Evolutionary conservation across 2,329 filamentous ascomycete genomes (phyloP).

Genomic region (Fusarium falciforme): DNA sequence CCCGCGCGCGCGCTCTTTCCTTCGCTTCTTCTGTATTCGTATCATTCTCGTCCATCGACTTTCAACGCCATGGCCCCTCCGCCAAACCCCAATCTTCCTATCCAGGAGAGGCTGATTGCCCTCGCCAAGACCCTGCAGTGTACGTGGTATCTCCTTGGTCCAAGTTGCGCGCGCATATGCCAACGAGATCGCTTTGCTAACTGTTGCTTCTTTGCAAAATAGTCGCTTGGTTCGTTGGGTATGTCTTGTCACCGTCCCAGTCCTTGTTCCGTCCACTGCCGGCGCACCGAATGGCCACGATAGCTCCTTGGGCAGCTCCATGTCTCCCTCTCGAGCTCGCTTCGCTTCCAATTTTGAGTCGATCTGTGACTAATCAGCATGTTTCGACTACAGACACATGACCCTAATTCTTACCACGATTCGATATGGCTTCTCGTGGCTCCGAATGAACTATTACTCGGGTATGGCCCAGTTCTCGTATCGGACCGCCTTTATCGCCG

Average conservation of each 20-base stretch:
- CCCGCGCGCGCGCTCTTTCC: not conserved
- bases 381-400: slow-evolving; percentile 73
- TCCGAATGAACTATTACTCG: slow-evolving; percentile 88
- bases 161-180: not conserved
- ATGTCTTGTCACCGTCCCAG: slow-evolving; percentile 56
- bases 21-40: not conserved
- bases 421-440: slow-evolving; percentile 86
- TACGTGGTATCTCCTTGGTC: slow-evolving; percentile 58
- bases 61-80: slow-evolving; percentile 73
- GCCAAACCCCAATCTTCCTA: slow-evolving; percentile 74
- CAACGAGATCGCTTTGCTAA: slow-evolving; percentile 36
- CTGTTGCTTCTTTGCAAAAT: slow-evolving; percentile 30
- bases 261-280: slow-evolving; percentile 8
- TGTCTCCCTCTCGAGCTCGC: not conserved
- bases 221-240: slow-evolving; percentile 87
- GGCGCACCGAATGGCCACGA: slow-evolving; percentile 29
- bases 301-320: slow-evolving; percentile 15
- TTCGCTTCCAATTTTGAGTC: not conserved
- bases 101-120: slow-evolving; percentile 78
- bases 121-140: slow-evolving; percentile 94
- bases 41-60: slow-evolving; percentile 7
- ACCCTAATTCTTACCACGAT: slow-evolving; percentile 84
- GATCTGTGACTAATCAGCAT: slow-evolving; percentile 28
- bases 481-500: slow-evolving; percentile 89
- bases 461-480: slow-evolving; percentile 85